These are phyloP conservation scores for Kitagawia praeruptora DNA, from an alignment of 129 eudicot genomes.

Conservation along the genomic window DNA sequence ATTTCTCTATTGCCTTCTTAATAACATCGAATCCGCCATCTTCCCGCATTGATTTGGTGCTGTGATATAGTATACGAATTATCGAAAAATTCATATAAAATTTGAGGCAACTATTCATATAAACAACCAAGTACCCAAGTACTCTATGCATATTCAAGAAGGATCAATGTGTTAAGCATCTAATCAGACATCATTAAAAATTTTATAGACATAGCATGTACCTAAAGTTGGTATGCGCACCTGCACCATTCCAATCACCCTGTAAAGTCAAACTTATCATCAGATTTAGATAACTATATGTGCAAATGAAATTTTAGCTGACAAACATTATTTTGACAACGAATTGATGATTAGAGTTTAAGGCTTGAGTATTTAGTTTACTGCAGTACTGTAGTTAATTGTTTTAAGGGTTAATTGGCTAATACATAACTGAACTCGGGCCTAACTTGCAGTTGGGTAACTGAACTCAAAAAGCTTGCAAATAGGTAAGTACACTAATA, in stretches of 20 bases:
- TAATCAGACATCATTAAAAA: not conserved
- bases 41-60: constrained; percentile 5
- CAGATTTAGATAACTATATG: not conserved
- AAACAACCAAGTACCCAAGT: not conserved
- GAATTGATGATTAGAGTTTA: not conserved
- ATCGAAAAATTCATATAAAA: not conserved
- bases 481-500: too few species aligned
- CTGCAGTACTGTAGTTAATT: not conserved
- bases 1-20: not conserved
- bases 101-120: not conserved
- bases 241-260: constrained; percentile 9
- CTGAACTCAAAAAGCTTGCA: too few species aligned
- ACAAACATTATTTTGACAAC: not conserved
- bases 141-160: not conserved
- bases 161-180: not conserved
- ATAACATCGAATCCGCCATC: not conserved
- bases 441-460: too few species aligned
- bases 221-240: constrained; percentile 8
- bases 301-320: not conserved
- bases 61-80: not conserved
- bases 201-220: not conserved
- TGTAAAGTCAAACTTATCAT: not conserved
- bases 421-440: too few species aligned
- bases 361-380: not conserved
- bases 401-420: too few species aligned